Conservation (phyloP, 2,329 filamentous ascomycete genomes). For the Ascochyta rabiei region DNA sequence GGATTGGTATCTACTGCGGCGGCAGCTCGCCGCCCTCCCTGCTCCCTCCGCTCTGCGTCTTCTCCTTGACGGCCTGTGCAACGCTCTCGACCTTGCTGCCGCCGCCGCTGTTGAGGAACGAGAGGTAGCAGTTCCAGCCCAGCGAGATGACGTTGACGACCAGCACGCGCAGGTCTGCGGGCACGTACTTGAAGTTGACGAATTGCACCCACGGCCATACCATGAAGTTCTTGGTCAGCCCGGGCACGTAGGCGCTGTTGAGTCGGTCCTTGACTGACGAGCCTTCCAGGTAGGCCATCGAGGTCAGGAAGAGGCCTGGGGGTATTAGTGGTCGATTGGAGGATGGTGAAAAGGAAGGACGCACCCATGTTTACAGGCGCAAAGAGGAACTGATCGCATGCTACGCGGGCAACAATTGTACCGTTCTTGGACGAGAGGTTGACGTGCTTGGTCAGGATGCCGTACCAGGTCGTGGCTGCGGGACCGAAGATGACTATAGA, state of each 20-base stretch:
- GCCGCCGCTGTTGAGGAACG: slow-evolving; percentile 45
- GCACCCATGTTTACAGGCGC: slow-evolving; percentile 76
- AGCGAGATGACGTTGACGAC: slow-evolving; percentile 77
- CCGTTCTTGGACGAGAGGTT: slow-evolving; percentile 66
- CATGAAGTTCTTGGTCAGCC: slow-evolving; percentile 82
- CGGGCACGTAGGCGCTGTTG: slow-evolving; percentile 70
- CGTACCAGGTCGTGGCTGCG: slow-evolving; percentile 85
- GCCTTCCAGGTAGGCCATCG: slow-evolving; percentile 85
- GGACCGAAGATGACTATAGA: slow-evolving; percentile 74
- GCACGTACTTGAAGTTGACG: slow-evolving; percentile 86
- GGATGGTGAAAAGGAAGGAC: slow-evolving; percentile 30
- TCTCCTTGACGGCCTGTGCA: slow-evolving; percentile 9
- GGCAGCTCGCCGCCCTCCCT: slow-evolving; percentile 37
- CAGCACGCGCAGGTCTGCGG: slow-evolving; percentile 80
- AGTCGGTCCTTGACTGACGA: slow-evolving; percentile 69
- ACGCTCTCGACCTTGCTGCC: slow-evolving; percentile 15
- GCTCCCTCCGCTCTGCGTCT: slow-evolving; percentile 6
- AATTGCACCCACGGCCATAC: slow-evolving; percentile 87
- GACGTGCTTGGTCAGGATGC: slow-evolving; percentile 74
- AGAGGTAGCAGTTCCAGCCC: slow-evolving; percentile 53
- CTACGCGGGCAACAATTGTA: slow-evolving; percentile 79
- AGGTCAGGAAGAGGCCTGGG: slow-evolving; percentile 70
- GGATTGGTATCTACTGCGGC: slow-evolving; percentile 24
- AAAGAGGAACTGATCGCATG: slow-evolving; percentile 78
- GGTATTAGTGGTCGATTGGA: not conserved